Evolutionary conservation across 1,284 basidiomycete species (phyloP).

Genomic region (Puccinia triticina): DNA sequence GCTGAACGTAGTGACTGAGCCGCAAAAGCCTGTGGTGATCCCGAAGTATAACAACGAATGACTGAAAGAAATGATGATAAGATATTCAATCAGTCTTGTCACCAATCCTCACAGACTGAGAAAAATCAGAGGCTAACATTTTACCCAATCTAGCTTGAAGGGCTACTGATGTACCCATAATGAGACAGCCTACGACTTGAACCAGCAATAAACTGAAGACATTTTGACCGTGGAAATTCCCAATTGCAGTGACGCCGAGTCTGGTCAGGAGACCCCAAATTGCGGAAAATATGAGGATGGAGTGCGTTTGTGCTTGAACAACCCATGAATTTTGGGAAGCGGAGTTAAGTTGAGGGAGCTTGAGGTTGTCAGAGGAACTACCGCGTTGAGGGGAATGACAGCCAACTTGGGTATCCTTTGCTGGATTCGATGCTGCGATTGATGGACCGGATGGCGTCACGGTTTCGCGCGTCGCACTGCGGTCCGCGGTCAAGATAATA

Average conservation of each 20-base stretch:
- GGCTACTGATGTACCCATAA: slow-evolving; percentile 80
- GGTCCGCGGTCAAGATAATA: no score
- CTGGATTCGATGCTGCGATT: not conserved
- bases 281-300: slow-evolving; percentile 59
- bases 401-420: not conserved
- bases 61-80: slow-evolving; percentile 62
- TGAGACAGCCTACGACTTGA: slow-evolving; percentile 83
- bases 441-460: not conserved
- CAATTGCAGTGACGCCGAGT: slow-evolving; percentile 60
- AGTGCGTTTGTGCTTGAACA: slow-evolving; percentile 54
- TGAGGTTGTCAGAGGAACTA: not conserved
- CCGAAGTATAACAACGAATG: slow-evolving; percentile 86
- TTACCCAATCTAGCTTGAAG: slow-evolving; percentile 72
- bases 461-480: not conserved
- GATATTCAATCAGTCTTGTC: not conserved
- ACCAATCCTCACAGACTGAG: not conserved
- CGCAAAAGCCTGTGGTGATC: slow-evolving; percentile 90
- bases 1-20: slow-evolving; percentile 94
- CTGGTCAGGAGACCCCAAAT: slow-evolving; percentile 61
- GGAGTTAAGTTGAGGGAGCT: not conserved
- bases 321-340: slow-evolving; percentile 23
- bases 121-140: slow-evolving; percentile 65
- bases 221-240: slow-evolving; percentile 71
- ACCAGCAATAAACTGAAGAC: slow-evolving; percentile 84
- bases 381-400: not conserved